Evolutionary conservation across 148 eudicot species (phyloP).

Genomic region (Fagopyrum homotropicum): DNA sequence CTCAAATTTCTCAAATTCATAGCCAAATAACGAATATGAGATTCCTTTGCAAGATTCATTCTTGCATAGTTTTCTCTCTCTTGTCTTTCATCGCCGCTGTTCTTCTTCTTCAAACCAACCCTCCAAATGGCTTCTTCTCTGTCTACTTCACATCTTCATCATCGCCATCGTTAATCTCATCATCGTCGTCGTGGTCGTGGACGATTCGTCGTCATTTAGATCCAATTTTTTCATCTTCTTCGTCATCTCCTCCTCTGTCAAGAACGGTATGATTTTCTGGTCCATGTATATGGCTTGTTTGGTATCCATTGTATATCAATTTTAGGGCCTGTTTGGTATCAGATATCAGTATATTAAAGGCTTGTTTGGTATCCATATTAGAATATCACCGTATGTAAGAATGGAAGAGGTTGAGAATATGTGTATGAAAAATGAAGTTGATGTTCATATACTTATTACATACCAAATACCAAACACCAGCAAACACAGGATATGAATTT

Average conservation of each 20-base stretch:
- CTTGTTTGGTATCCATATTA: too few relatives aligned
- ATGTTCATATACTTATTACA: too few relatives aligned
- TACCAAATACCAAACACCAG: too few relatives aligned
- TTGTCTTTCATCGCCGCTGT: slow-evolving; percentile 20
- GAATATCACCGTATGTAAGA: too few relatives aligned
- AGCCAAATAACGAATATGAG: neutral
- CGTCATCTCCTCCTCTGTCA: slow-evolving; percentile 11
- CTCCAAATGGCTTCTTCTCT: slow-evolving; percentile 18
- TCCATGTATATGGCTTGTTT: too few relatives aligned
- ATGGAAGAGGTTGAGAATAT: too few relatives aligned
- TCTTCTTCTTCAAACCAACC: slow-evolving; percentile 17
- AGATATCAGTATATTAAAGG: too few relatives aligned
- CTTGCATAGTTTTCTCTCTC: slow-evolving; percentile 15
- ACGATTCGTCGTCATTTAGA: neutral
- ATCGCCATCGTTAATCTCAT: neutral
- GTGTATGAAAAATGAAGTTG: too few relatives aligned
- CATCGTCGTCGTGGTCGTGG: neutral
- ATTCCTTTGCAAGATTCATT: neutral
- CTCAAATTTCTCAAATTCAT: neutral
- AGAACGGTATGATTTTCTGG: slow-evolving; percentile 16
- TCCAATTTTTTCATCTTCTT: neutral
- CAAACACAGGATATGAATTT: too few relatives aligned
- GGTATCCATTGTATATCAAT: too few relatives aligned
- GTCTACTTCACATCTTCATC: slow-evolving; percentile 10
- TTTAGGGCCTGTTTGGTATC: too few relatives aligned